Base-by-base conservation (phyloP, 2,329 filamentous ascomycete species). In the Sclerotiophoma versabilis region DNA sequence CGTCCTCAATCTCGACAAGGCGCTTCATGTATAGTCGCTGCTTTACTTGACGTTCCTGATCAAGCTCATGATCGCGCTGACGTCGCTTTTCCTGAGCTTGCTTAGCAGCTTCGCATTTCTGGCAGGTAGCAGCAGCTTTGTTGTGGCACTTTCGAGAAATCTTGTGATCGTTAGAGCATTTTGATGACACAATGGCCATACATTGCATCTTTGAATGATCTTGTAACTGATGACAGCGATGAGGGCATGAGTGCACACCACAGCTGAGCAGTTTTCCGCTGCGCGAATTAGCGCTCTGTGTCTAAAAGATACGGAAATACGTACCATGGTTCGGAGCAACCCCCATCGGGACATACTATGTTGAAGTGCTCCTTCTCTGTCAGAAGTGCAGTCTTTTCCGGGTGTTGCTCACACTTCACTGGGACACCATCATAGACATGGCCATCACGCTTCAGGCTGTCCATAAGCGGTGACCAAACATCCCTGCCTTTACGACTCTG, bases 271-370 rank as follows among this genome's bases (percentile, higher is more conserved):
- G 62, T 0, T 63, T 73, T 1, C 76, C 78, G 68, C 86, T 87
- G 44, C 4, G 11, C 6, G 20, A 30, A 12, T 68, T 45, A 72
- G 55, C 29, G 9, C 8, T 3, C 5, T 9, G 2, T 30, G 25
- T 10, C 5, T 30, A 9, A 43, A 44, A 47, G 22, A n/a, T 11
- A 25, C 43, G 14, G 19, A n/a, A 14, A 15, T 4, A 19, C 79
- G 70, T 75, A 87, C 85, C 89, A 92, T 17, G 77, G 78, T 42
- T 84, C 77, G 0, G 76, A 75, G 58, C 89, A 92, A 0, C 90
- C 90, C 4, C 90, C 89, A 65, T 92, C 87, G 0, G 89, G 89
- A 32, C 84, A 88, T 15, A 82, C 71, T 0, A 56, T 67, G 2
- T 86, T 82, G 63, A 92, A 92, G 34, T 90, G 84, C 0, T 80